Evolutionary conservation across 164 flowering plant genomes (phyloP).

Genomic region (Platanus orientalis): DNA sequence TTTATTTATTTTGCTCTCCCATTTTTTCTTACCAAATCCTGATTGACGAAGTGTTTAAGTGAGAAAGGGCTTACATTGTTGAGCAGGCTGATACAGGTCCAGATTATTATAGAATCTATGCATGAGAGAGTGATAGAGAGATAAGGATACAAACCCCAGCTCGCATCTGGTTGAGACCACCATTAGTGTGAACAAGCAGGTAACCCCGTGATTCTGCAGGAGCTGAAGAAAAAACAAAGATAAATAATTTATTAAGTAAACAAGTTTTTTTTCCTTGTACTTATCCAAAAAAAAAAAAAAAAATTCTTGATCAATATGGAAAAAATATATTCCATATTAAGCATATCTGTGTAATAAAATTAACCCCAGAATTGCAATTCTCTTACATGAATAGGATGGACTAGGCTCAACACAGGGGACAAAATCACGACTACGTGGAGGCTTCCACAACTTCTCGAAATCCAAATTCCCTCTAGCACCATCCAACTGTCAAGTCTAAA

Average conservation of each 20-base stretch:
- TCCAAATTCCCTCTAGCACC: constrained; percentile 38
- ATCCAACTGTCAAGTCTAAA: constrained; percentile 90
- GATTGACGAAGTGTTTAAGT: neutral
- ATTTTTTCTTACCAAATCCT: no score
- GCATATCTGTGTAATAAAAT: neutral
- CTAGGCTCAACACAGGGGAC: constrained; percentile 69
- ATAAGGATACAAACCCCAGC: constrained; percentile 73
- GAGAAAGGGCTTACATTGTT: neutral
- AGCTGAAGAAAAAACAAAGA: constrained; percentile 37
- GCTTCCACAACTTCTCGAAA: constrained; percentile 80
- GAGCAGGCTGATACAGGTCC: neutral
- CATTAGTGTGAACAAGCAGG: constrained; percentile 87
- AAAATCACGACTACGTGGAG: constrained; percentile 60
- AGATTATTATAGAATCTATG: neutral
- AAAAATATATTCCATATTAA: no score
- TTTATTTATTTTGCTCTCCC: no score
- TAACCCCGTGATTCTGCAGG: constrained; percentile 66
- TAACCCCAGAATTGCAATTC: neutral
- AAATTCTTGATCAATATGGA: neutral
- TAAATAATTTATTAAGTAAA: neutral
- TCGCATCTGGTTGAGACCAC: constrained; percentile 99
- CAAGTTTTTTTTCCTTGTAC: neutral
- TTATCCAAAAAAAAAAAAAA: no score
- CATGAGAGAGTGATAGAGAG: constrained; percentile 2
- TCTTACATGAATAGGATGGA: constrained; percentile 57